These are phyloP conservation scores for Macrolepiota dolichaula DNA, from an alignment of 768 basidiomycete genomes.

Conservation along the genomic window DNA sequence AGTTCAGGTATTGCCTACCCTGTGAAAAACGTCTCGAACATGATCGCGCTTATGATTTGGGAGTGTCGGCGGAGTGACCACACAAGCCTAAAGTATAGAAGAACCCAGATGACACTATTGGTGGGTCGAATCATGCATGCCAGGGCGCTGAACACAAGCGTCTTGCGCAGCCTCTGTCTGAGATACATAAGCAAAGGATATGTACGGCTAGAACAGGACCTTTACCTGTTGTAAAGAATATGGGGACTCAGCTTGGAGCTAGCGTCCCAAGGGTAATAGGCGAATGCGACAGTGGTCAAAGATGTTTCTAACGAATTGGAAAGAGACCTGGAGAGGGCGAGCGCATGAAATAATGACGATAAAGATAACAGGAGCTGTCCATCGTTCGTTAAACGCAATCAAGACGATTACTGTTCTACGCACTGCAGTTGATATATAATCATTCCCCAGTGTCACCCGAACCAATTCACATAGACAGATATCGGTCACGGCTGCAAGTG, in stretches of 20 bases:
- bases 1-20: conserved; percentile 37
- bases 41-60: conserved; percentile 26
- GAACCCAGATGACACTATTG: conserved; percentile 82
- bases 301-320: conserved; percentile 94
- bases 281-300: conserved; percentile 73
- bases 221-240: conserved; percentile 37
- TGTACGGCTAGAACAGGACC: neutral
- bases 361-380: conserved; percentile 74
- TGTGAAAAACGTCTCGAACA: conserved; percentile 35
- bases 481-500: conserved; percentile 79
- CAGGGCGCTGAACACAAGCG: conserved; percentile 62
- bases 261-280: conserved; percentile 71
- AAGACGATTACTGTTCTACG: conserved; percentile 24
- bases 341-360: conserved; percentile 82
- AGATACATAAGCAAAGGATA: conserved; percentile 12
- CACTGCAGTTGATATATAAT: conserved; percentile 61
- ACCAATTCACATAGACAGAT: conserved; percentile 67
- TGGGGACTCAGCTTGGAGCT: conserved; percentile 32
- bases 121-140: conserved; percentile 87
- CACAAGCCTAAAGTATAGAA: conserved; percentile 56
- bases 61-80: conserved; percentile 45
- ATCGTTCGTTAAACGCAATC: neutral
- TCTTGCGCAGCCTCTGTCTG: conserved; percentile 31
- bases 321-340: conserved; percentile 81
- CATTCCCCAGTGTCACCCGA: conserved; percentile 49